Conservation (phyloP, 2,329 filamentous ascomycete genomes). For the Trichoderma oligosporum region DNA sequence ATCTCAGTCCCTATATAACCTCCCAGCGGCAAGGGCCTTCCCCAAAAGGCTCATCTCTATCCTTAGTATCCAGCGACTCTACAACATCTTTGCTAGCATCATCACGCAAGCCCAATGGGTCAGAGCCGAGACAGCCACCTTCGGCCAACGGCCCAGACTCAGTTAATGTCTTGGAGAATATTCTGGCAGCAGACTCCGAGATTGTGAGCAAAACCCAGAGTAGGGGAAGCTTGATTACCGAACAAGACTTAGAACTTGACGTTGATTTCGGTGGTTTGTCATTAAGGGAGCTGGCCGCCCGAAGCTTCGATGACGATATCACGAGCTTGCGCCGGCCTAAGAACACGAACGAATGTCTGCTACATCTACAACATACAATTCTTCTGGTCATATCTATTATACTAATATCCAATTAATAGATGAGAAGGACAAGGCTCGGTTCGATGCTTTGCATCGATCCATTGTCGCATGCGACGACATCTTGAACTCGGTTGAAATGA, state of each 20-base stretch:
- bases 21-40: slow-evolving; percentile 64
- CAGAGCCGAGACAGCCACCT: slow-evolving; percentile 58
- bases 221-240: slow-evolving; percentile 33
- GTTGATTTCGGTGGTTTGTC: slow-evolving; percentile 78
- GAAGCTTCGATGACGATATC: slow-evolving; percentile 23
- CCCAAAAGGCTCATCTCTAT: slow-evolving; percentile 73
- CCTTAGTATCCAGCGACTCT: slow-evolving; percentile 73
- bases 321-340: slow-evolving; percentile 48
- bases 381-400: not conserved
- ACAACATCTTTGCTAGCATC: slow-evolving; percentile 68
- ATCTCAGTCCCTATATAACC: slow-evolving; percentile 64
- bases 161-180: slow-evolving; percentile 59
- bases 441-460: slow-evolving; percentile 84
- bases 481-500: slow-evolving; percentile 85
- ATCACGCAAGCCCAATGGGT: slow-evolving; percentile 63
- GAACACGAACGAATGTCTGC: slow-evolving; percentile 68
- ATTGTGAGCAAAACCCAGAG: slow-evolving; percentile 18
- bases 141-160: slow-evolving; percentile 57
- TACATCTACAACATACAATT: not conserved
- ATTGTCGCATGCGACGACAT: slow-evolving; percentile 91
- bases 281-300: slow-evolving; percentile 61
- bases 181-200: slow-evolving; percentile 36
- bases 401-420: slow-evolving; percentile 44
- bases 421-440: slow-evolving; percentile 76
- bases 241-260: slow-evolving; percentile 57